Evolutionary conservation across 2,329 filamentous ascomycete genomes (phyloP), one percentile per base, ranked within the genome.

Genomic region (Fusarium scirpi): DNA sequence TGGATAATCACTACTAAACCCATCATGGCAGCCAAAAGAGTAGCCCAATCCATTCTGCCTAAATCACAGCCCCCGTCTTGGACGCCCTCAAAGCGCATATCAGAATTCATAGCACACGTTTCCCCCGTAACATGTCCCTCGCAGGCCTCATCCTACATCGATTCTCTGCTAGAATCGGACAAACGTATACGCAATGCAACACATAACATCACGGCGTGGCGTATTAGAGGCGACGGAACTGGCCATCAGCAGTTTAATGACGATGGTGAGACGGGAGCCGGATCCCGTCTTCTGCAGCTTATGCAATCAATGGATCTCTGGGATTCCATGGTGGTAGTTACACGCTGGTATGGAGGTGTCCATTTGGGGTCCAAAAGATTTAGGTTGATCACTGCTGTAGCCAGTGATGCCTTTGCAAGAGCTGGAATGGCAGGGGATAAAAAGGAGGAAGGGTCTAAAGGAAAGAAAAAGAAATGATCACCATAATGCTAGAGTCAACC

Each of bases 231-330:
- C 45, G 95, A 82, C 84, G 59, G 82, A 81, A 62, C 85, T 54
- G 82, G 82, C 24, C 93, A 90, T 74, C 94, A 98, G 80, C 96
- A 99, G 80, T 98, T 91, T 78, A 92, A 99, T 76, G 96, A 99
- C 76, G 96, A 98, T 79, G 96, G 96, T 13, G 96, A 99, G 85
- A 92, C 92, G 38, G 96, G 95, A 8, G 96, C 96, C 1, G 96
- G 96, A 1, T 90, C 91, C 0, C 86, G 96, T 46, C 81, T 98
- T 76, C 81, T 98, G 63, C 94, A 97, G 82, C 83, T 99, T 38
- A 91, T 99, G 90, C 94, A 98, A 82, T 82, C 97, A 65, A 98
- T 98, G 93, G 93, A 94, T 76, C 86, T 97, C 8, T 98, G 94
- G 94, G 89, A 97, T 80, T 91, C 92, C 12, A 91, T 98, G 83